Evolutionary conservation across 2,329 filamentous ascomycete genomes (phyloP), one percentile per base, ranked within the genome.

Genomic region (Penicillium sp.): DNA sequence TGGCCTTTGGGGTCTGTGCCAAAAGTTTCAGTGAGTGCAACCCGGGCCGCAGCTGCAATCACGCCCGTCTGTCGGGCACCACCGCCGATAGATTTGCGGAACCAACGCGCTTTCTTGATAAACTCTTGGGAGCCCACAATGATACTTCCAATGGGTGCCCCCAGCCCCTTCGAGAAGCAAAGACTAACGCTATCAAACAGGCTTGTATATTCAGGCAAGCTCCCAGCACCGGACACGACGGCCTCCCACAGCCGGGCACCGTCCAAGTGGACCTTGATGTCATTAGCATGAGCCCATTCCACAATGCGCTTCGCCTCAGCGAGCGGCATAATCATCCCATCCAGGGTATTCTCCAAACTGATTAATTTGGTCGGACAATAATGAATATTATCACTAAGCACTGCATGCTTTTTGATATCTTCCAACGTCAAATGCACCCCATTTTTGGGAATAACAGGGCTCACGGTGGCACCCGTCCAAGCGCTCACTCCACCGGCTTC

Each of bases 191-290:
- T 90, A 69, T 96, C 89, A 68, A 92, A 89, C 56, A 86, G 79
- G 7, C 78, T 80, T 62, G 86, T 86, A 70, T 84, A 92, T 0
- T 91, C 89, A 4, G 83, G 76, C 33, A 94, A 74, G 4, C 81
- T 82, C 0, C 86, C 89, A 0, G 87, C 87, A 0, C 86, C 88
- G 0, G 89, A 83, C 3, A 83, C 88, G 0, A 89, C 88, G 13
- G 89, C 91, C 70, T 96, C 89, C 90, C 90, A 96, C 15, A 96
- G 76, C 12, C 91, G 80, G 4, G 91, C 91, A 15, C 91, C 91
- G 67, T 96, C 91, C 61, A 91, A 78, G 73, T 96, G 91, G 68
- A 93, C 79, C 59, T 84, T 83, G 59, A 94, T 86, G 23, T 77
- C 80, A 61, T 90, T 79, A 69, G 81, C 59, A 71, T 81, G 82